A percentile compares a stretch with the other conserved stretches of the same genome.
Evolutionary conservation across 2,329 filamentous ascomycete genomes (phyloP).

Genomic region (Trichoderma gracile): DNA sequence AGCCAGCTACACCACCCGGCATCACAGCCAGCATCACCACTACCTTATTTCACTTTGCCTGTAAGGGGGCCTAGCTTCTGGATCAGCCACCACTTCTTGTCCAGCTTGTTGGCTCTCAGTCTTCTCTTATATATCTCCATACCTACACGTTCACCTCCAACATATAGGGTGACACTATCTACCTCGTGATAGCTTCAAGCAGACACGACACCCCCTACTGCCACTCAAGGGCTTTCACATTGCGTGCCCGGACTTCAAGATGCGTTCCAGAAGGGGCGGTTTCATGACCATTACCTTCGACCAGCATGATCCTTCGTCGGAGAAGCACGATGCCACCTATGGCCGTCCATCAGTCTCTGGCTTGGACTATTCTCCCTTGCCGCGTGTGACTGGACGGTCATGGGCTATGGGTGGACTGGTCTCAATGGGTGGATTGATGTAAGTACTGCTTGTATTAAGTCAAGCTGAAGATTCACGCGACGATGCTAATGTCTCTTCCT

Average conservation of each 20-base stretch:
- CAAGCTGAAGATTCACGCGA: not conserved
- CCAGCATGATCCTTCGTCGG: conserved; percentile 44
- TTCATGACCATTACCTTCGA: conserved; percentile 45
- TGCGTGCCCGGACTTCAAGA: not conserved
- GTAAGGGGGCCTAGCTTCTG: not conserved
- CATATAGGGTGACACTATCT: not conserved
- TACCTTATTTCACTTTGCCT: not conserved
- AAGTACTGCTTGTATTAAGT: conserved; percentile 26
- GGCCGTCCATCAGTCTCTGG: conserved; percentile 40
- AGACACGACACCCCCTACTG: not conserved
- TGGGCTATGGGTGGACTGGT: conserved; percentile 44
- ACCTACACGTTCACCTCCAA: not conserved
- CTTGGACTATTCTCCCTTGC: conserved; percentile 49
- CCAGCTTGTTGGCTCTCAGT: not conserved
- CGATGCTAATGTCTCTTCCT: not conserved
- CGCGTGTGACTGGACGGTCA: conserved; percentile 42
- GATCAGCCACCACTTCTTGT: not conserved
- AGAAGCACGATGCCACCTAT: conserved; percentile 37
- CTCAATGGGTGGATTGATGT: conserved; percentile 50
- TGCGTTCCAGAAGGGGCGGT: conserved; percentile 27
- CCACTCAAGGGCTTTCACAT: conserved; percentile 9
- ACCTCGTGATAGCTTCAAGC: not conserved
- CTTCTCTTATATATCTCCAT: not conserved
- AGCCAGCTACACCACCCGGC: not conserved
- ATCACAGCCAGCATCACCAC: not conserved